Evolutionary conservation across 495 filamentous ascomycete species (phyloP), one percentile per base, ranked within the genome.

Genomic region (Clavariopsis aquatica): DNA sequence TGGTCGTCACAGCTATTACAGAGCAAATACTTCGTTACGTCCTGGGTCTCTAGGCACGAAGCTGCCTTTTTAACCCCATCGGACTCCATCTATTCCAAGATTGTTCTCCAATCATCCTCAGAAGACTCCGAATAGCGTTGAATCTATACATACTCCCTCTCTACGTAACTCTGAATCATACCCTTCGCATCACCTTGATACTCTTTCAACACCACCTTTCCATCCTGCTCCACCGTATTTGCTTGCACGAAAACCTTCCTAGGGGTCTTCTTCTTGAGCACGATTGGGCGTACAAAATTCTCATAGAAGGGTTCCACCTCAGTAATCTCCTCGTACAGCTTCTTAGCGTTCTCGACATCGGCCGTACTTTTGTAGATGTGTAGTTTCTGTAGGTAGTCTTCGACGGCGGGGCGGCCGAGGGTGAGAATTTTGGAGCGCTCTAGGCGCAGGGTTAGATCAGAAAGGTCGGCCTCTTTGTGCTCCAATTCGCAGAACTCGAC

Each of bases 211-310:
- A 77, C 83, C 19, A 96, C 91, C 74, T 85, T 82, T 36, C 89
- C 91, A 13, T 87, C 88, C 5, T 87, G 81, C 51, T 91, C 73
- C 45, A 83, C 77, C 8, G 94, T 97, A 78, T 96, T 98, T 34
- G 89, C 91, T 78, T 96, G 92, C 19, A 98, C 93, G 77, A 96
- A 98, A 43, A 96, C 88, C 81, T 97, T 98, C 59, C 94, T 82
- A 36, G 94, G 93, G 68, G 91, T 87, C 81, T 95, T 96, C 78
- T 90, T 90, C 74, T 82, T 81, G 68, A 97, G 75, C 20, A 97
- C 94, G 54, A 89, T 83, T 29, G 89, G 81, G 53, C 94, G 80
- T 23, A 96, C 85, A 71, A 85, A 85, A 57, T 83, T 83, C 17
- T 83, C 88, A 87, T 88, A 96, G 78, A 88, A 96, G 23, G 87